Conservation (phyloP, 495 filamentous ascomycete genomes). For the Lasiosphaeria ovina region DNA sequence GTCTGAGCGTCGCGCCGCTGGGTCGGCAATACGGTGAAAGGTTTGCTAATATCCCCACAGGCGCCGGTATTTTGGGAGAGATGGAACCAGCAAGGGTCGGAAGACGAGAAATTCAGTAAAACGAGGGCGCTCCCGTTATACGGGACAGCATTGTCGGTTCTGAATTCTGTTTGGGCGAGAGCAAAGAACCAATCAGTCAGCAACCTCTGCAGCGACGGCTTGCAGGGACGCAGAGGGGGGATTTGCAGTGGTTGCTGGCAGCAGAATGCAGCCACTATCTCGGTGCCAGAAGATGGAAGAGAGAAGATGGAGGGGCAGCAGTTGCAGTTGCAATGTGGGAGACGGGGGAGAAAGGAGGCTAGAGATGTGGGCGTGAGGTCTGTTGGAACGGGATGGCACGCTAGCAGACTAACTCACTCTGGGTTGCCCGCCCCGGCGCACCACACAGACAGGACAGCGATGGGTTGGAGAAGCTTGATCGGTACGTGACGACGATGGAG, state of each 20-base stretch:
- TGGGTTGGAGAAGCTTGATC: constrained; percentile 23
- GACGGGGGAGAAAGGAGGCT: constrained; percentile 8
- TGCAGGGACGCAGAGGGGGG: constrained; percentile 10
- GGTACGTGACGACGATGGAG: constrained; percentile 29
- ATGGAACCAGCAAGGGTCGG: constrained; percentile 31
- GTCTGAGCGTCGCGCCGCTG: constrained; percentile 6
- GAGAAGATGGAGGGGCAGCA: background rate
- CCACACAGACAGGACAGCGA: constrained; percentile 29
- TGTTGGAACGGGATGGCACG: background rate
- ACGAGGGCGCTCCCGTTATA: constrained; percentile 23
- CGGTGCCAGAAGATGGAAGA: constrained; percentile 2
- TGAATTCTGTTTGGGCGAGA: constrained; percentile 20
- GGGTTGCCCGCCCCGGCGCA: constrained; percentile 13
- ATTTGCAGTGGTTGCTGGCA: background rate
- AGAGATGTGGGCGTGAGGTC: background rate
- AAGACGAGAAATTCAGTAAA: constrained; percentile 25
- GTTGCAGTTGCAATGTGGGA: background rate
- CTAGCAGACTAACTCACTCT: constrained; percentile 20
- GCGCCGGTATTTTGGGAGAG: constrained; percentile 17
- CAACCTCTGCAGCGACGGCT: constrained; percentile 15
- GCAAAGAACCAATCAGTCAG: constrained; percentile 20
- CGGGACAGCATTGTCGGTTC: constrained; percentile 18
- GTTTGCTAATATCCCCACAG: constrained; percentile 21
- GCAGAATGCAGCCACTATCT: background rate
- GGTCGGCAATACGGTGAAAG: constrained; percentile 16